Base-by-base conservation (phyloP, 1,139 yeast species). In the Komagataea norvegica region DNA sequence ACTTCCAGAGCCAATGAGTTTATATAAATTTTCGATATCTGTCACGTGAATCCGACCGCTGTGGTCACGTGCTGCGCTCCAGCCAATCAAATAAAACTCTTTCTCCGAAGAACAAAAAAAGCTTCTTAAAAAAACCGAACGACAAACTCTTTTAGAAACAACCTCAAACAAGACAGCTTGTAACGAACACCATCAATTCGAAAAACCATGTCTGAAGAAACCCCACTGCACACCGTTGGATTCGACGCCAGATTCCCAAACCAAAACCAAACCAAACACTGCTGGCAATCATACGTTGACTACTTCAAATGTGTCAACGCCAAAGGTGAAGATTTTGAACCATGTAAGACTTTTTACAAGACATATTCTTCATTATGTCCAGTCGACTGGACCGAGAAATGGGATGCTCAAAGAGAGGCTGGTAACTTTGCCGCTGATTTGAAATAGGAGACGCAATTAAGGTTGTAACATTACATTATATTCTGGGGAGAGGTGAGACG, bases 261-360 rank as follows among this genome's bases (percentile, higher is more conserved):
- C 74, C 89, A 79, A 67, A 91, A 89, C 79, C 98, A 89, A 70
- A 84, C 96, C 59, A 88, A 84, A 72, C 96, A 89, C 75, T 89
- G 98, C 76, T 93, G 93, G 79, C 97, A 89, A 72, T 76, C 93
- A 52, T 91, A 89, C 72, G 87, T 91, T 59, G 98, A 91, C 69
- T 91, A 89, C 80, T 91, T 85, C 82, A 89, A 88, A 70, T 91
- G 98, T 73, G 78, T 91, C 64, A 83, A 80, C 60, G 88, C 89
- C 54, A 89, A 89, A 73, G 98, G 98, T 61, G 97, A 91, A 70
- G 97, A 89, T 49, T 91, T 91, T 61, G 96, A 89, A 59, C 97
- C 97, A 60, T 91, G 98, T 70, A 77, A 88, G 69, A 88, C 86
- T 54, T 91, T 91, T 72, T 86, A 78, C 80, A 83, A 79, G 68